A percentile compares a stretch with the other conserved stretches of the same genome.
These are phyloP conservation scores for Trichomonascaceae sp. DNA, from an alignment of 1,139 yeast genomes.

Conservation along the genomic window DNA sequence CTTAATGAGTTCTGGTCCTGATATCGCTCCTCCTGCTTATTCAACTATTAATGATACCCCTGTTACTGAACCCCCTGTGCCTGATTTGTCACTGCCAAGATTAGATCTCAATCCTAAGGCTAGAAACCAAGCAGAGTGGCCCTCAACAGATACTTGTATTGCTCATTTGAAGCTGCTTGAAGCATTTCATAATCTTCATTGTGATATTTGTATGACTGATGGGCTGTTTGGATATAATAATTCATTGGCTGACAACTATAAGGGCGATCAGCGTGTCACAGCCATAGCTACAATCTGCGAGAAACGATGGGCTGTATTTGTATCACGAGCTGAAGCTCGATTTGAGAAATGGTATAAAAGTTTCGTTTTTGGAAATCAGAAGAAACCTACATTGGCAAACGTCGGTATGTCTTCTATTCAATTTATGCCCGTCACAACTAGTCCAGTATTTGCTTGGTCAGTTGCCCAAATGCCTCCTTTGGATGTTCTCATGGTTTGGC, in stretches of 20 bases:
- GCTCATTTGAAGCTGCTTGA: conserved; percentile 35
- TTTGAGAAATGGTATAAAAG: background rate
- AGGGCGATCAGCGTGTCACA: background rate
- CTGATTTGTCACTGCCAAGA: background rate
- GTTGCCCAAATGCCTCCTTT: conserved; percentile 31
- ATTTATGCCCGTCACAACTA: background rate
- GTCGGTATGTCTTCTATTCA: background rate
- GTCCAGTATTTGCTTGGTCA: background rate
- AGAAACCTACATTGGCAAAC: background rate
- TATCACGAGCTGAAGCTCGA: background rate
- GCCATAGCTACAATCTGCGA: background rate
- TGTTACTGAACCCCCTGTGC: background rate
- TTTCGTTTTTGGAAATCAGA: background rate
- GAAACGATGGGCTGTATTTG: background rate
- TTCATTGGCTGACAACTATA: background rate
- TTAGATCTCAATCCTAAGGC: background rate
- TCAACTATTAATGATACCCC: background rate
- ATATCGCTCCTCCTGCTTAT: background rate
- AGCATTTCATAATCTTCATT: conserved; percentile 23
- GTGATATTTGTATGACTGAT: background rate
- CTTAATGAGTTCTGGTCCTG: background rate
- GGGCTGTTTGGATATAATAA: background rate
- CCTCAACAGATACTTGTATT: conserved; percentile 6
- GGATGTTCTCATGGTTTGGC: conserved; percentile 42
- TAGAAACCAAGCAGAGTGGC: background rate